Evolutionary conservation across 179 eudicot species (phyloP), one percentile per base, ranked within the genome.

Genomic region (Beta corolliflora): DNA sequence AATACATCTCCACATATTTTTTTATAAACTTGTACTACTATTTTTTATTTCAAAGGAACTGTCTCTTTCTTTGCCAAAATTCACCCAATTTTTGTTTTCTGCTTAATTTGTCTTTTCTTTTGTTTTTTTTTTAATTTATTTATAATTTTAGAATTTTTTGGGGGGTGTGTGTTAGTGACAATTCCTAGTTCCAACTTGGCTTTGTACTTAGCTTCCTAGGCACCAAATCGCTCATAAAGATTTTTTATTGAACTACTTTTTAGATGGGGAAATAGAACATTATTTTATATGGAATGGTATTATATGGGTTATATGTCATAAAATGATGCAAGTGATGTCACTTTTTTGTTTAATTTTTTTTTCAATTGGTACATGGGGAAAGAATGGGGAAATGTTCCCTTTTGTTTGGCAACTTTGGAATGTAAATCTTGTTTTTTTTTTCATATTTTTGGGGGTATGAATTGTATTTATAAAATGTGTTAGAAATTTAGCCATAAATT

Each of bases 171-270:
- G 71, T 50, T 48, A 46, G 58, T 61, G 56, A 46, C 70, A 61
- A 61, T 60, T 15, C 19, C 29, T 77, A 48, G 16, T 64, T 50
- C 8, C 16, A 48, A 50, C 48, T 16, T 9, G 15, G 36, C 18
- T 55, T 63, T 65, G 56, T 65, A 48, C 58, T 29, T 63, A 77
- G 59, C 25, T 64, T 52, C 80, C 72, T 65, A 77, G 80, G 61
- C 61, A 77, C 11, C 73, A 65, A 64, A 63, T 9, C 61, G 14
- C 50, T 31, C 60, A 19, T 70, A 36, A 41, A 41, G 10, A 58
- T 19, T 31, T 75, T 58, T 59, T 73, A 45, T 44, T 48, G 0
- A 29, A 14, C 65, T 9, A 31, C 16, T 75, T 16, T 21, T 65
- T 56, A 75, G 50, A 15, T 25, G 8, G 23, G 50, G 21, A 5